phyloP scores from a whole-genome alignment of 2,329 filamentous ascomycete genomes.

The Sarocladiaceae sp. region DNA sequence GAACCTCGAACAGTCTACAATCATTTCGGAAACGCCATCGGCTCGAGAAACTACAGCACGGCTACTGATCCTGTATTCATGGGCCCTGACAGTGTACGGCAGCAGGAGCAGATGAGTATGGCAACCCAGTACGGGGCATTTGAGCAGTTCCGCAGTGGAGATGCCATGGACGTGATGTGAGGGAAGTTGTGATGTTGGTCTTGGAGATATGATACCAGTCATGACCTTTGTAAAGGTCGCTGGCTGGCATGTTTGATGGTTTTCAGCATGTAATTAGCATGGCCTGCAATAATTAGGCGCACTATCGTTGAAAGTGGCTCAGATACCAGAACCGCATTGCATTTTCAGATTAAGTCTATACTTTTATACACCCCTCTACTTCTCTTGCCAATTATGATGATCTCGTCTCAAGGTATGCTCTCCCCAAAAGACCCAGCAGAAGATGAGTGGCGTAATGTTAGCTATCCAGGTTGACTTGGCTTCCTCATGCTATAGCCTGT shows the following conservation, averaged over 20 bases:
- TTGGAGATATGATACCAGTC: background rate
- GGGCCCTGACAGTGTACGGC: slow-evolving; percentile 37
- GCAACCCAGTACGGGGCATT: slow-evolving; percentile 65
- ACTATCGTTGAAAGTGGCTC: no score
- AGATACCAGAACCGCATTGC: no score
- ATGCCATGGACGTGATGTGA: slow-evolving; percentile 44
- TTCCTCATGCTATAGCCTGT: no score
- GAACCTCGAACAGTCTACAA: slow-evolving; percentile 36
- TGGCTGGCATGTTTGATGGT: background rate
- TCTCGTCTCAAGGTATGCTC: no score
- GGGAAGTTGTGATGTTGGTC: background rate
- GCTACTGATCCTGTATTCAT: slow-evolving; percentile 69
- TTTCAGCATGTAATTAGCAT: slow-evolving; percentile 1
- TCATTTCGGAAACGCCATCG: slow-evolving; percentile 29
- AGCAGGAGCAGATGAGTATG: slow-evolving; percentile 54
- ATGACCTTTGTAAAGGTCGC: background rate
- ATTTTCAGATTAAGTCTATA: background rate
- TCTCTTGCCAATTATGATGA: no score
- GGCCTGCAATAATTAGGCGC: no score
- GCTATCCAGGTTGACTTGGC: no score
- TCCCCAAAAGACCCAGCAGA: no score
- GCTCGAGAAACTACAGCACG: slow-evolving; percentile 41
- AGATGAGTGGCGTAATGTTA: no score
- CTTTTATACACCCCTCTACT: no score
- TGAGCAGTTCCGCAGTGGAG: slow-evolving; percentile 42